A percentile compares a stretch with the other conserved stretches of the same genome.
Conservation (phyloP, 2,329 filamentous ascomycete species). For the Trichoderma sp. region DNA sequence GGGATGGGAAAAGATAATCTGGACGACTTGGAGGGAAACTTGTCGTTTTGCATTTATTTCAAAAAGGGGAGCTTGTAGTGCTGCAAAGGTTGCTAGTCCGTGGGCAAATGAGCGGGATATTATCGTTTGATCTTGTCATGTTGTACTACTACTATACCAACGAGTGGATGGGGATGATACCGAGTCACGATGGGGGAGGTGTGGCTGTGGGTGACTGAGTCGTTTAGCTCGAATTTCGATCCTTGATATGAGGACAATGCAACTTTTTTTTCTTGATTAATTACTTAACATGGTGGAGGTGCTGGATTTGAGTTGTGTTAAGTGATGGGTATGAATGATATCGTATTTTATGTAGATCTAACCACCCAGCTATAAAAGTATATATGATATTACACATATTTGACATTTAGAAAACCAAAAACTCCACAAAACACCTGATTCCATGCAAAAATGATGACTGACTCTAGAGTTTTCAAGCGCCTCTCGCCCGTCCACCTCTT, state of each 20-base stretch:
- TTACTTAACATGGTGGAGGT: background rate
- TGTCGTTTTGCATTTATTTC: background rate
- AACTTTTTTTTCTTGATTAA: background rate
- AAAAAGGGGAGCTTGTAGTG: background rate
- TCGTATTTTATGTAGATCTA: background rate
- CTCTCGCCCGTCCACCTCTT: constrained; percentile 33
- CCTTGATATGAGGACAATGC: background rate
- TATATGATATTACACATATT: background rate
- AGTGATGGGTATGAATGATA: background rate
- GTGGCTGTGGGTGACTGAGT: background rate
- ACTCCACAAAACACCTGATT: background rate
- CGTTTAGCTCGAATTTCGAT: background rate
- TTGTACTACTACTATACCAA: constrained; percentile 15
- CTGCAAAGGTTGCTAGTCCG: constrained; percentile 3
- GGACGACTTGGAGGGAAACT: constrained; percentile 6
- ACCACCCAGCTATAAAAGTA: background rate
- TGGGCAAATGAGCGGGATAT: constrained; percentile 17
- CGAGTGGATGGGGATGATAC: background rate
- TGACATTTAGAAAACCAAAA: background rate
- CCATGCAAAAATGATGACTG: background rate
- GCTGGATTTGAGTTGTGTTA: background rate
- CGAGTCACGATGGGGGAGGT: background rate
- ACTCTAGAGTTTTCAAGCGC: background rate
- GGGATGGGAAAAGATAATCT: background rate
- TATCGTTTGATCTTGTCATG: constrained; percentile 4